Percentiles rank a stretch among this genome's conserved stretches.
phyloP scores from a whole-genome alignment of 169 alveolate genomes.

The Eimeria zaria region DNA sequence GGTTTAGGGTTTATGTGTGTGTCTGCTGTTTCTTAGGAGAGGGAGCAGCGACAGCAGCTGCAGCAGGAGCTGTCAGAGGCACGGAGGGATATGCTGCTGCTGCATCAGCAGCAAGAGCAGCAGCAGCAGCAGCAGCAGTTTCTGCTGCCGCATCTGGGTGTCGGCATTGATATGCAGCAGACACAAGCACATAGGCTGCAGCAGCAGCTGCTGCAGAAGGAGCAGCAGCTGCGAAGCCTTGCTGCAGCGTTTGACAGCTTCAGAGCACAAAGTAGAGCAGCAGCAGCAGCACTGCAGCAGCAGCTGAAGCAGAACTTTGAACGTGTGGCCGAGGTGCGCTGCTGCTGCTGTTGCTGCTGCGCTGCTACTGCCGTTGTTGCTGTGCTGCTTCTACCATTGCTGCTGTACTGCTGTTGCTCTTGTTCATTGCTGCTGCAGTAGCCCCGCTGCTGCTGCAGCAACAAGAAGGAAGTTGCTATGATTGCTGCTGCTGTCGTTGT shows the following conservation, averaged over 20 bases:
- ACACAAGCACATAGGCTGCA: slow-evolving; percentile 37
- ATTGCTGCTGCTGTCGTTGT: not conserved
- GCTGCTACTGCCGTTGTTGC: slow-evolving; percentile 30
- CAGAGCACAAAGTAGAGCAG: slow-evolving; percentile 58
- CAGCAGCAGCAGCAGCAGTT: slow-evolving; percentile 72
- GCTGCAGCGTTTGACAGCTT: slow-evolving; percentile 50
- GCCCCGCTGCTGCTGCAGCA: not conserved
- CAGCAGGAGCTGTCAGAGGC: slow-evolving; percentile 27
- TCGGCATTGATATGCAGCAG: slow-evolving; percentile 47
- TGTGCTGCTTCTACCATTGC: no score
- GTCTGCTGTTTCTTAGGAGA: not conserved
- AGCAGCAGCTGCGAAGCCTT: slow-evolving; percentile 46
- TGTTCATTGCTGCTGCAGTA: not conserved
- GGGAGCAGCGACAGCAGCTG: slow-evolving; percentile 57
- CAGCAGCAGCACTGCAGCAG: slow-evolving; percentile 72
- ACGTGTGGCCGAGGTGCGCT: slow-evolving; percentile 21
- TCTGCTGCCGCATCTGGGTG: slow-evolving; percentile 27
- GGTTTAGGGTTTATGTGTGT: not conserved
- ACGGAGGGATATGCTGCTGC: slow-evolving; percentile 29
- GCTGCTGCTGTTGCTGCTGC: slow-evolving; percentile 1
- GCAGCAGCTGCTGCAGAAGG: slow-evolving; percentile 71
- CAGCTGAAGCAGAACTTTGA: slow-evolving; percentile 48
- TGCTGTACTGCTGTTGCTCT: no score
- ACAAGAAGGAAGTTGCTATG: not conserved
- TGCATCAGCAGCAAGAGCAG: slow-evolving; percentile 56